phyloP scores from a whole-genome alignment of 495 filamentous ascomycete species.

The Cryomyces minteri region DNA sequence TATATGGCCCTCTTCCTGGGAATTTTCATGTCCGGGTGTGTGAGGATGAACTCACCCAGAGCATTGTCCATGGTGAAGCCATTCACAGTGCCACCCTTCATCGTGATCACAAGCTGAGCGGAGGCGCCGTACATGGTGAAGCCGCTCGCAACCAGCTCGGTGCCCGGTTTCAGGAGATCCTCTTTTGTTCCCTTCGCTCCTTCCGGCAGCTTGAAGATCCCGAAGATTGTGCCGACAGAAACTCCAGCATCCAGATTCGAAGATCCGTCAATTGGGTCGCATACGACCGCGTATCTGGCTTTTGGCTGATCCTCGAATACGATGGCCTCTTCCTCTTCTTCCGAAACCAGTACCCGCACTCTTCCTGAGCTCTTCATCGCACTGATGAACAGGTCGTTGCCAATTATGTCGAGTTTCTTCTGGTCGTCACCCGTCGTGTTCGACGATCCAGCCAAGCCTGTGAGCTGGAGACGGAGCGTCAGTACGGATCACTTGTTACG shows the following conservation, averaged over 20 bases:
- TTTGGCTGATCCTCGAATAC: constrained; percentile 60
- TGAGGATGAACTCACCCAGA: constrained; percentile 95
- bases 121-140: constrained; percentile 99
- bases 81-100: constrained; percentile 84
- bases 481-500: background rate
- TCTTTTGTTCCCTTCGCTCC: constrained; percentile 53
- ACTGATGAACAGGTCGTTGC: constrained; percentile 91
- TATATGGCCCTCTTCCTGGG: constrained; percentile 73
- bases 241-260: constrained; percentile 97
- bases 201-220: constrained; percentile 71
- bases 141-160: constrained; percentile 77
- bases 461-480: constrained; percentile 28
- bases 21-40: constrained; percentile 84
- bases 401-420: constrained; percentile 98
- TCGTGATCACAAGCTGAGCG: constrained; percentile 89
- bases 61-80: constrained; percentile 94
- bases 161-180: constrained; percentile 74
- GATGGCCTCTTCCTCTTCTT: constrained; percentile 88
- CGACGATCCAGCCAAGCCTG: constrained; percentile 82
- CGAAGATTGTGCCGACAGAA: constrained; percentile 96
- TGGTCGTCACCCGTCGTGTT: constrained; percentile 96
- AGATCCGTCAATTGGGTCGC: constrained; percentile 94
- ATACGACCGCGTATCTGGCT: constrained; percentile 88
- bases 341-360: constrained; percentile 78
- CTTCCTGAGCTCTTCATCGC: constrained; percentile 85